Evolutionary conservation across 2,329 filamentous ascomycete genomes (phyloP).

Genomic region (Fusarium agapanthi): DNA sequence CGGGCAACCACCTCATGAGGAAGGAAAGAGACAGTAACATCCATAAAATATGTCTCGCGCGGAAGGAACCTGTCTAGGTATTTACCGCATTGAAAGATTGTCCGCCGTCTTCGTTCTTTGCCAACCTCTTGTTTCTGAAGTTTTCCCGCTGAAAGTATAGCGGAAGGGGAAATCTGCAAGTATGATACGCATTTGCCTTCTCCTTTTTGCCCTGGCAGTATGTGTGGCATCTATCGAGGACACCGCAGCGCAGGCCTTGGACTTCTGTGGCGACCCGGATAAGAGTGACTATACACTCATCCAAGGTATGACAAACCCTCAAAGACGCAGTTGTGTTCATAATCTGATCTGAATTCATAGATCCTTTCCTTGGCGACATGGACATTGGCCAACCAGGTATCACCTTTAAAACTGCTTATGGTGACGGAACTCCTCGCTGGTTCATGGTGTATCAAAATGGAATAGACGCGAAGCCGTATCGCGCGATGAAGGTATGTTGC

Average conservation of each 20-base stretch:
- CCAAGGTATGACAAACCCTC: neutral
- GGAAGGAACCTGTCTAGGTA: neutral
- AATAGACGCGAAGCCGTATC: slow-evolving; percentile 33
- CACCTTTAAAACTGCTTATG: slow-evolving; percentile 3
- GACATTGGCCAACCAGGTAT: slow-evolving; percentile 30
- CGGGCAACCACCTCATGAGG: neutral
- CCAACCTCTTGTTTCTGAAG: neutral
- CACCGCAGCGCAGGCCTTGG: too few relatives aligned
- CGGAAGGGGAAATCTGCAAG: neutral
- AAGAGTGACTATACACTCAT: slow-evolving; percentile 21
- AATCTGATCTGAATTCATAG: neutral
- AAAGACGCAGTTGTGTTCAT: neutral
- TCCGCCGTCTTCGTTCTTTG: neutral
- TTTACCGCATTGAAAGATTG: neutral
- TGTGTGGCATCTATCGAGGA: neutral
- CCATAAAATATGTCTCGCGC: neutral
- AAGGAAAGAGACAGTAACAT: neutral
- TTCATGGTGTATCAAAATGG: slow-evolving; percentile 36
- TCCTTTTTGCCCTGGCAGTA: neutral
- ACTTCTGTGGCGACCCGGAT: slow-evolving; percentile 7
- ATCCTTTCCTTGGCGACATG: slow-evolving; percentile 27
- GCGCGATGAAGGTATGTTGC: slow-evolving; percentile 21
- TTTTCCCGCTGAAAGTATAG: neutral
- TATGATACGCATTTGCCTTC: neutral
- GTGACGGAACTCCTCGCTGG: slow-evolving; percentile 12